A percentile compares a stretch with the other conserved stretches of the same genome.
These are phyloP conservation scores for Eruca vesicaria DNA, from an alignment of 441 rosid species.

Conservation along the genomic window DNA sequence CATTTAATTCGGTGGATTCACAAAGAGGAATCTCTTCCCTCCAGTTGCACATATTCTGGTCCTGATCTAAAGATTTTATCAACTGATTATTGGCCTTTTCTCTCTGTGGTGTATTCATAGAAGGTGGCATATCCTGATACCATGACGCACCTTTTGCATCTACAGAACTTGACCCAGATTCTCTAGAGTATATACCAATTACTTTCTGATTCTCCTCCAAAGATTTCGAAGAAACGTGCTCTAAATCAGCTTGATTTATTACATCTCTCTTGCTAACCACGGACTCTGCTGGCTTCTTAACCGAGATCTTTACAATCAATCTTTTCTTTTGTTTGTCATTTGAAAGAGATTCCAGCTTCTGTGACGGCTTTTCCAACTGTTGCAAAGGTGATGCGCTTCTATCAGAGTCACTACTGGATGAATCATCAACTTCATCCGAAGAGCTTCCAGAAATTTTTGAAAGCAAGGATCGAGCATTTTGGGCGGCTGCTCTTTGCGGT, in stretches of 20 bases:
- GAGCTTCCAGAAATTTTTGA: constrained; percentile 70
- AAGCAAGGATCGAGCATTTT: constrained; percentile 67
- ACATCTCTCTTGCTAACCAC: constrained; percentile 38
- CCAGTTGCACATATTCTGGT: constrained; percentile 37
- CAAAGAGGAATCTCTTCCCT: constrained; percentile 36
- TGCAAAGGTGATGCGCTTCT: constrained; percentile 38
- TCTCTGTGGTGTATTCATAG: constrained; percentile 33
- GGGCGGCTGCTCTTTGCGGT: constrained; percentile 78
- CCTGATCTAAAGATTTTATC: constrained; percentile 37
- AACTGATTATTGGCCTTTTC: constrained; percentile 32
- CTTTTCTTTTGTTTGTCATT: constrained; percentile 55
- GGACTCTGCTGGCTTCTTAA: constrained; percentile 47
- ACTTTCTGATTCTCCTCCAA: constrained; percentile 41
- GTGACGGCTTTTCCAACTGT: constrained; percentile 39
- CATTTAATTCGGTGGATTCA: constrained; percentile 26
- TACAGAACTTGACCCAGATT: constrained; percentile 45
- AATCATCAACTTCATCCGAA: constrained; percentile 52
- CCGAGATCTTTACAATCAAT: constrained; percentile 59
- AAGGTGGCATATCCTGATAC: constrained; percentile 35
- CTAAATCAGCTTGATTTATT: constrained; percentile 34
- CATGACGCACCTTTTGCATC: constrained; percentile 39
- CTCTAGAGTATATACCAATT: constrained; percentile 39
- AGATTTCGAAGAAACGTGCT: constrained; percentile 35
- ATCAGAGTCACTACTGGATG: constrained; percentile 51
- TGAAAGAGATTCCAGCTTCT: constrained; percentile 42